Evolutionary conservation across 352 stramenopile genomes (phyloP), one percentile per base, ranked within the genome.

Genomic region (Phytophthora fragariaefolia): DNA sequence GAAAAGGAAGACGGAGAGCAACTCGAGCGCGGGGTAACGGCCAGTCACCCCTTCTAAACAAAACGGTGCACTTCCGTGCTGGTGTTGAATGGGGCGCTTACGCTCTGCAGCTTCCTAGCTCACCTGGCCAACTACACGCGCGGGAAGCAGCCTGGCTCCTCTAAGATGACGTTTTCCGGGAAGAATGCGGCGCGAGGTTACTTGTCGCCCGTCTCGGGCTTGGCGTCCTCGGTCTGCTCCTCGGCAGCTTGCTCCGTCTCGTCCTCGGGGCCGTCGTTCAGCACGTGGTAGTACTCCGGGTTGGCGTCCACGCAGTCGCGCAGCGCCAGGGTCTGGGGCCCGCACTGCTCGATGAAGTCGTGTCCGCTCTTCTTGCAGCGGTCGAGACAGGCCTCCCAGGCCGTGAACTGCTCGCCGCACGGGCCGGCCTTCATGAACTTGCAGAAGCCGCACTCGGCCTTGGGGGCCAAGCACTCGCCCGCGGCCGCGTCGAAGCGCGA

Each of bases 361-460:
- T 82, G 56, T 8, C 86, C 82, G 26, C 66, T 75, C 63, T 82
- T 75, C 73, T 95, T 95, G 77, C 80, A 89, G 13, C 58, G 58
- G 64, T 95, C 82, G 9, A 96, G 74, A 72, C 89, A 96, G 32
- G 81, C 73, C 66, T 96, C 87, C 89, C 89, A 96, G 27, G 82
- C 76, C 38, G 78, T 84, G 66, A 96, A 96, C 67, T 92, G 72
- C 27, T 69, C 69, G 46, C 86, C 88, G 58, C 89, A 96, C 50
- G 89, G 89, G 0, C 89, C 89, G 22, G 85, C 87, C 74, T 96
- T 95, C 87, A 96, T 96, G 69, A 96, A 96, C 71, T 94, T 93
- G 72, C 89, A 96, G 61, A 95, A 96, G 57, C 87, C 88, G 58
- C 89, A 96, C 74, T 96, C 89, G 30, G 85, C 73, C 66, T 96